Conservation (phyloP, 345 rosid species). For the Gossypium stocksii region DNA sequence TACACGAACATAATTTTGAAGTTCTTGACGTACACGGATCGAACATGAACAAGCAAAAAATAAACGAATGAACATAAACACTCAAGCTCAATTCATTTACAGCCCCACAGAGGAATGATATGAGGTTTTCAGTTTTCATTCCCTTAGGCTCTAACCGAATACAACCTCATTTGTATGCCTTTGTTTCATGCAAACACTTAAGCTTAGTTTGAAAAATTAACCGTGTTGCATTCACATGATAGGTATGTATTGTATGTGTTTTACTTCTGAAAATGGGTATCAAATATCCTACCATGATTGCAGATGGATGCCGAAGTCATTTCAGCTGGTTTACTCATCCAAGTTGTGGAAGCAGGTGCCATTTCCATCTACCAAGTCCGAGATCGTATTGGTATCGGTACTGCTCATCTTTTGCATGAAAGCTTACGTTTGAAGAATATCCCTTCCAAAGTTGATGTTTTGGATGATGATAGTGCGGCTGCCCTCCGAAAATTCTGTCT, state of each 20-base stretch:
- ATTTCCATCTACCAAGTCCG: slow-evolving; percentile 56
- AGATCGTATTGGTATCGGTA: slow-evolving; percentile 64
- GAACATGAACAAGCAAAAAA: too few species aligned
- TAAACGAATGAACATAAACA: too few species aligned
- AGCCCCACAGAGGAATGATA: background rate
- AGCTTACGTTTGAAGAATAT: slow-evolving; percentile 65
- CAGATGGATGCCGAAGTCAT: slow-evolving; percentile 99
- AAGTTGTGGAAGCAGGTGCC: slow-evolving; percentile 57
- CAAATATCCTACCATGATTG: background rate
- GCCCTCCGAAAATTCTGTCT: slow-evolving; percentile 79
- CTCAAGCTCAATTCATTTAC: background rate
- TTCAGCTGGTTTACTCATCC: slow-evolving; percentile 74
- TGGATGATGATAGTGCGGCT: slow-evolving; percentile 76
- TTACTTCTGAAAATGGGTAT: background rate
- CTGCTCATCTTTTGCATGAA: slow-evolving; percentile 85
- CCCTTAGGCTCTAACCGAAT: too few species aligned
- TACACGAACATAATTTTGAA: background rate
- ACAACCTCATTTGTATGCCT: background rate
- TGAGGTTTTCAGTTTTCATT: background rate
- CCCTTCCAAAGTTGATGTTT: slow-evolving; percentile 56
- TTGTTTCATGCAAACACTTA: background rate
- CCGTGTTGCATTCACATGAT: background rate
- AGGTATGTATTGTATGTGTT: background rate
- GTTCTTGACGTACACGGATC: too few species aligned
- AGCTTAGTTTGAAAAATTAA: background rate